A percentile compares a stretch with the other conserved stretches of the same genome.
phyloP scores from a whole-genome alignment of 2,329 filamentous ascomycete species.

The Clonostachys rosea region DNA sequence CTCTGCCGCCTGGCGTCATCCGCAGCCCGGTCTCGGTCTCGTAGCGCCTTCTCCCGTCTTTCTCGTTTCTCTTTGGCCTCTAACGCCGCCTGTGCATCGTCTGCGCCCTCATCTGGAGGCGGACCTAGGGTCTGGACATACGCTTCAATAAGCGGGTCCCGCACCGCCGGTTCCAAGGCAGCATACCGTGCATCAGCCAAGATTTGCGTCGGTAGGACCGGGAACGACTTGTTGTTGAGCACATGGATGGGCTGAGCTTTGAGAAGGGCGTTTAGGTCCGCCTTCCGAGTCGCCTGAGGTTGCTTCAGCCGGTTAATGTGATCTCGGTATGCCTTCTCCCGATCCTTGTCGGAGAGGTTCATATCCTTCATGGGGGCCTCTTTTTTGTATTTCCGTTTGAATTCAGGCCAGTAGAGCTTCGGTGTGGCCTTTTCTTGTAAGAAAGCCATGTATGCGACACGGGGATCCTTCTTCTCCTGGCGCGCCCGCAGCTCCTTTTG shows the following conservation, averaged over 20 bases:
- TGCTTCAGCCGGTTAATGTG: constrained; percentile 64
- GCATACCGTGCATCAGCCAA: constrained; percentile 67
- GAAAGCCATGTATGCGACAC: constrained; percentile 76
- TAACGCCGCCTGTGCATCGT: constrained; percentile 41
- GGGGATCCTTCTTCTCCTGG: constrained; percentile 77
- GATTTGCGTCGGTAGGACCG: constrained; percentile 56
- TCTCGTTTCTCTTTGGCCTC: constrained; percentile 45
- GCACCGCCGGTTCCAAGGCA: constrained; percentile 53
- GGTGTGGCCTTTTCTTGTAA: constrained; percentile 78
- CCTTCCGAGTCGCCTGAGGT: constrained; percentile 60
- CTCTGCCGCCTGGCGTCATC: constrained; percentile 59
- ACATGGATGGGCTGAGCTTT: constrained; percentile 51
- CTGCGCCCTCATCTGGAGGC: constrained; percentile 43
- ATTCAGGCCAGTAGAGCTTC: constrained; percentile 97
- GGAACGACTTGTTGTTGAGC: constrained; percentile 56
- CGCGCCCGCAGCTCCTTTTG: constrained; percentile 69
- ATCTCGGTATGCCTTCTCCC: constrained; percentile 76
- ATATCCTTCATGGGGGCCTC: constrained; percentile 76
- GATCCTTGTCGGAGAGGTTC: constrained; percentile 67
- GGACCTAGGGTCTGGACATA: constrained; percentile 61
- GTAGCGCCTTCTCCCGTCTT: constrained; percentile 61
- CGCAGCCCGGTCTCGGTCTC: constrained; percentile 57
- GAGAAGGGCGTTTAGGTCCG: constrained; percentile 63
- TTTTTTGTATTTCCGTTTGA: constrained; percentile 84
- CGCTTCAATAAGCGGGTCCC: constrained; percentile 62